phyloP scores from a whole-genome alignment of 176 grass and related monocot genomes.

The Carex scoparia region DNA sequence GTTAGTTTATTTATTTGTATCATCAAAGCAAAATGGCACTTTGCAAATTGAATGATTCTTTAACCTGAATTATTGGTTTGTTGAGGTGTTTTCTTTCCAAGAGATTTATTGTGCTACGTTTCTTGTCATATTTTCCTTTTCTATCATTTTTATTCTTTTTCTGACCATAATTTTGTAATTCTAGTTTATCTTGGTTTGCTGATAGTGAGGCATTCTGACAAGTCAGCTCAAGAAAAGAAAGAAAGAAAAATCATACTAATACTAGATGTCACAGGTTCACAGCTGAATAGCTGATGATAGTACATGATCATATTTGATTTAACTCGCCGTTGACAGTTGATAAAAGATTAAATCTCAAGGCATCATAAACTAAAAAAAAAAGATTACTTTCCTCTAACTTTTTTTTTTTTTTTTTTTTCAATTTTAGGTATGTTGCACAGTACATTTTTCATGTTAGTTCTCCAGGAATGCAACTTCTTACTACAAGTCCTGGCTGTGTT shows the following conservation, averaged over 20 bases:
- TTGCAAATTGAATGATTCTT: not conserved
- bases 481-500: not conserved
- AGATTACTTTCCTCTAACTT: no score
- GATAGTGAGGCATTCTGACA: not conserved
- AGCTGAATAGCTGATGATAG: not conserved
- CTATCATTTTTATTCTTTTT: not conserved
- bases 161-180: not conserved
- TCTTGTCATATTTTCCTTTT: not conserved
- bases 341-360: not conserved
- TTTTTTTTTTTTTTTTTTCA: no score
- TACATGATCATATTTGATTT: not conserved
- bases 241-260: not conserved
- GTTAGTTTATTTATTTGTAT: not conserved
- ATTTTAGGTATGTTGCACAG: no score
- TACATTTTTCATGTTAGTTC: not conserved
- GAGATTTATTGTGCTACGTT: not conserved
- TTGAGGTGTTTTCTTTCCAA: not conserved
- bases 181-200: not conserved
- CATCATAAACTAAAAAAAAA: not conserved
- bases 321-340: not conserved
- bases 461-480: no score
- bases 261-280: not conserved
- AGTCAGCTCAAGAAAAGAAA: not conserved
- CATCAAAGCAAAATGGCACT: not conserved
- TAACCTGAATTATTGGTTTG: not conserved